Conservation (phyloP, 1,139 yeast species). For the Pichia norvegensis region DNA sequence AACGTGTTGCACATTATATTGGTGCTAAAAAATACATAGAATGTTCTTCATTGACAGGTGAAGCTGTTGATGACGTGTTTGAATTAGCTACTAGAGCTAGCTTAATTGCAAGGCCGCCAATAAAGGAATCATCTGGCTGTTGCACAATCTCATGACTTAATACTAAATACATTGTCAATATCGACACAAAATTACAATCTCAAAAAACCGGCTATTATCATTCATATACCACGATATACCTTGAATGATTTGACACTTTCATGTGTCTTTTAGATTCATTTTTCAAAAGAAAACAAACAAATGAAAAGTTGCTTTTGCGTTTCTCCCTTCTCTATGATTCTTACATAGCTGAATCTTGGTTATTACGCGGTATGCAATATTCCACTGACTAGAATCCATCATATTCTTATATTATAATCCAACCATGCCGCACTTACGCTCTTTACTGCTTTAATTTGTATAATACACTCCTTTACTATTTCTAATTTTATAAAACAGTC, state of each 20-base stretch:
- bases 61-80: constrained; percentile 75
- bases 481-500: neutral
- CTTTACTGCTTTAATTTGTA: neutral
- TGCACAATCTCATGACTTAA: constrained; percentile 32
- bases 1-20: constrained; percentile 52
- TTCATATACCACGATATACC: neutral
- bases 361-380: neutral
- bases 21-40: constrained; percentile 67
- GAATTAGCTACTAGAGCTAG: constrained; percentile 71
- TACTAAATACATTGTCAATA: no score
- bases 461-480: constrained; percentile 4
- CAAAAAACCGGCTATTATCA: neutral
- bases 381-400: neutral
- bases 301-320: neutral
- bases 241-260: neutral
- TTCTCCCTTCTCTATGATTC: neutral
- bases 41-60: constrained; percentile 72
- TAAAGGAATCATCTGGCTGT: constrained; percentile 31
- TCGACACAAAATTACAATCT: neutral
- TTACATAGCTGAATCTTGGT: neutral
- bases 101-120: constrained; percentile 39
- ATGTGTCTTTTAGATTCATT: neutral
- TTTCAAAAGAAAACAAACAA: neutral
- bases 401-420: neutral
- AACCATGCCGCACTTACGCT: neutral